These are phyloP conservation scores for Croton setiger DNA, from an alignment of 441 rosid species.

Conservation along the genomic window DNA sequence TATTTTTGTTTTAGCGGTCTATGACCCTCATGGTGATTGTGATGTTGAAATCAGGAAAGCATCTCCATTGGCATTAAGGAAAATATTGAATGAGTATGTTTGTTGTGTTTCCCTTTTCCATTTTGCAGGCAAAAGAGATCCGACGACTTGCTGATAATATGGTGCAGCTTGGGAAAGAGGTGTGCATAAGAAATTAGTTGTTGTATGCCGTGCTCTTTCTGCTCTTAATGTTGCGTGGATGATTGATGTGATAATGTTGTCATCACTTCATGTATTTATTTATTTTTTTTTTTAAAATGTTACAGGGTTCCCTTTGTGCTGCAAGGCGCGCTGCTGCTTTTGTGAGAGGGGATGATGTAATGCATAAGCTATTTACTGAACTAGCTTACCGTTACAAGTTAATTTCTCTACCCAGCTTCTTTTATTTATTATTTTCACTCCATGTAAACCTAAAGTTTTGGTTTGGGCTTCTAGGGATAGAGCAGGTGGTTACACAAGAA, in stretches of 20 bases:
- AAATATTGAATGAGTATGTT: not conserved
- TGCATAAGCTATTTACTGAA: conserved; percentile 89
- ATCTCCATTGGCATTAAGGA: too few species aligned
- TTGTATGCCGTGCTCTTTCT: not conserved
- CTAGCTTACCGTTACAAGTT: conserved; percentile 89
- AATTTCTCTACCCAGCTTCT: conserved; percentile 15
- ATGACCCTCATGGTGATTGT: not conserved
- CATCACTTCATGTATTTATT: not conserved
- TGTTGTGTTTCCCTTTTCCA: not conserved
- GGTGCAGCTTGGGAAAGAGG: conserved; percentile 95
- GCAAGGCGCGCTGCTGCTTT: conserved; percentile 87
- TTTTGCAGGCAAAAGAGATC: conserved; percentile 70
- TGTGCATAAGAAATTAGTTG: conserved; percentile 11
- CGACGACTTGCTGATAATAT: conserved; percentile 85
- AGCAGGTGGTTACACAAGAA: conserved; percentile 92
- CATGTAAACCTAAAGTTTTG: not conserved
- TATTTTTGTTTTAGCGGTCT: not conserved
- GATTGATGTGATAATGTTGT: too few species aligned
- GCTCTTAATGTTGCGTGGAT: not conserved
- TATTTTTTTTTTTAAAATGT: not conserved
- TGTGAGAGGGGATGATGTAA: conserved; percentile 88
- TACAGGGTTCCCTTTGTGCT: conserved; percentile 75
- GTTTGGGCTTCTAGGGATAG: conserved; percentile 50
- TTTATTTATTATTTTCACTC: not conserved
- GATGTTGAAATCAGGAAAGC: too few species aligned